These are phyloP conservation scores for Ricinus communis DNA, from an alignment of 345 rosid species.

Conservation along the genomic window DNA sequence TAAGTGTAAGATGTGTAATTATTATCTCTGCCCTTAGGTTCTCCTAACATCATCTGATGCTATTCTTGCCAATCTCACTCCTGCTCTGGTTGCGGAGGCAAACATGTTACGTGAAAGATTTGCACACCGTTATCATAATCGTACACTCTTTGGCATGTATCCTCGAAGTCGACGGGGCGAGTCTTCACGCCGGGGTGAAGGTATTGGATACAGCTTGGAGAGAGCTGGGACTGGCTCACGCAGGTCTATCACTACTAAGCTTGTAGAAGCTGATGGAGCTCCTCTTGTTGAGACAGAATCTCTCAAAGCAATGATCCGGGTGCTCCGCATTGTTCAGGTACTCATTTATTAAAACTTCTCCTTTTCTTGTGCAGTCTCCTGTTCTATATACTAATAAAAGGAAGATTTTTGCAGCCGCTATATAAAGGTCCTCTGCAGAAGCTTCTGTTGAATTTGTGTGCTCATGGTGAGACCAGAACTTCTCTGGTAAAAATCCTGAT, in stretches of 20 bases:
- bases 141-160: slow-evolving; percentile 84
- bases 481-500: slow-evolving; percentile 72
- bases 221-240: slow-evolving; percentile 65
- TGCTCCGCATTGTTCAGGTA: slow-evolving; percentile 96
- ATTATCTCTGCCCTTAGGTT: slow-evolving; percentile 49
- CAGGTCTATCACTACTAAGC: slow-evolving; percentile 58
- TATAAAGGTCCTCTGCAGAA: slow-evolving; percentile 90
- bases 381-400: slow-evolving; percentile 10
- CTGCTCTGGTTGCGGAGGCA: slow-evolving; percentile 98
- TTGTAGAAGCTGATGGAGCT: slow-evolving; percentile 85
- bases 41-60: slow-evolving; percentile 94
- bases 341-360: slow-evolving; percentile 9
- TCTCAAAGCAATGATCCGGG: slow-evolving; percentile 78
- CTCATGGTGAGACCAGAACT: slow-evolving; percentile 80
- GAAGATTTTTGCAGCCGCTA: slow-evolving; percentile 75
- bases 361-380: not conserved
- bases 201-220: slow-evolving; percentile 59
- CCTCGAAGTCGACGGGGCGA: slow-evolving; percentile 94
- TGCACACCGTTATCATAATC: slow-evolving; percentile 85
- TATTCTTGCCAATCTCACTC: slow-evolving; percentile 92
- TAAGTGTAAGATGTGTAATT: not conserved
- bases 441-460: slow-evolving; percentile 88
- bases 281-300: slow-evolving; percentile 84
- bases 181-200: slow-evolving; percentile 84
- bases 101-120: slow-evolving; percentile 96